These are phyloP conservation scores for Tolypocladium tropicale DNA, from an alignment of 2,329 filamentous ascomycete genomes.

Conservation along the genomic window DNA sequence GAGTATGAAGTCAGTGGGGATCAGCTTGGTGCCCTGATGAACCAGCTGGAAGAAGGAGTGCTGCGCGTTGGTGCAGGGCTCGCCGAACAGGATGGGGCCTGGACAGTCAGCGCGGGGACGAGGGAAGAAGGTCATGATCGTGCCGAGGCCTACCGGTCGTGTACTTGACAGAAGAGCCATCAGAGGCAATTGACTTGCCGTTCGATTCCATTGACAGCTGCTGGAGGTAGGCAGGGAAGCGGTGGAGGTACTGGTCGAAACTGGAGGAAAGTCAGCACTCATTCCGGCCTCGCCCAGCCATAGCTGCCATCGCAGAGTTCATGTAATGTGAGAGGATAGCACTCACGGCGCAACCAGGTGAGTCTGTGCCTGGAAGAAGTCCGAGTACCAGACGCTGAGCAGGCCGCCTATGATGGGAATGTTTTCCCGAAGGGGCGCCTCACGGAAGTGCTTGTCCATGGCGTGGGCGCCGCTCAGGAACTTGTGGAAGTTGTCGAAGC, in stretches of 20 bases:
- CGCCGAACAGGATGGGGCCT: constrained; percentile 87
- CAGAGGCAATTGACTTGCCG: constrained; percentile 90
- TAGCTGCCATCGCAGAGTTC: not conserved
- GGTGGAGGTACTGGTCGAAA: constrained; percentile 98
- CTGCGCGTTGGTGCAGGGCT: constrained; percentile 97
- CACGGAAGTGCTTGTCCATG: constrained; percentile 97
- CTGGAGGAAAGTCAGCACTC: constrained; percentile 27
- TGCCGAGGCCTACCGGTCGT: constrained; percentile 55
- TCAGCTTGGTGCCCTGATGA: constrained; percentile 98
- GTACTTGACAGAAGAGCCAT: constrained; percentile 87
- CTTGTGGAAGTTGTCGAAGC: constrained; percentile 94
- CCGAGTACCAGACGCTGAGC: constrained; percentile 95
- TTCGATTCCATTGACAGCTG: constrained; percentile 99
- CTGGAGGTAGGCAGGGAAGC: constrained; percentile 97
- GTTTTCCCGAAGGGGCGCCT: constrained; percentile 85
- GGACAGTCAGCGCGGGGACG: not conserved
- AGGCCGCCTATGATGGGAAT: constrained; percentile 89
- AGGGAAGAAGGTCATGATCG: too few species aligned
- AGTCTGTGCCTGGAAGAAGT: constrained; percentile 97
- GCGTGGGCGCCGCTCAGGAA: constrained; percentile 91
- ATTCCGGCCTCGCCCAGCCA: not conserved
- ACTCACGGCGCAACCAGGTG: constrained; percentile 90
- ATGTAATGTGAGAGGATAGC: not conserved
- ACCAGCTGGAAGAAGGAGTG: constrained; percentile 99
- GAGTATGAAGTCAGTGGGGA: constrained; percentile 95